Base-by-base conservation (phyloP, 208 protist genomes). In the Herpetomonas tarakana region DNA sequence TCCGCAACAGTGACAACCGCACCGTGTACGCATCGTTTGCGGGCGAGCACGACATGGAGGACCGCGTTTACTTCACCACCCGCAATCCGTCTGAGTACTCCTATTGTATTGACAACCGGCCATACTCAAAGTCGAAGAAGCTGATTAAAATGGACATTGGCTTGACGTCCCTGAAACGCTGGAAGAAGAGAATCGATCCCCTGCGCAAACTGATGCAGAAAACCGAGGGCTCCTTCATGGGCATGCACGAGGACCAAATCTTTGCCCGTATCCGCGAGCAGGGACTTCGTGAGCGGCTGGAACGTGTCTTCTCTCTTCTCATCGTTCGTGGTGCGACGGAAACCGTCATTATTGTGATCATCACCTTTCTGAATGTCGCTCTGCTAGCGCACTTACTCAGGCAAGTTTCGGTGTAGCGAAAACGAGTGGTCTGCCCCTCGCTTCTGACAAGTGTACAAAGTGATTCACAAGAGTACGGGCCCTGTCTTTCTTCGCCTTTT, bases 1-100 rank as follows among this genome's bases (percentile, higher is more conserved):
- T 94, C 41, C 78, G 81, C 16, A 70, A 91, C 38, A 68, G 75
- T 4, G 52, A 76, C 16, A 84, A 81, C 26, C 50, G 71, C n/a
- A 76, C 75, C 7, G 59, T 91, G 3, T 94, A 90, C 62, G 69
- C 79, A 19, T 87, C 83, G 11, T 89, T 80, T 39, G 83, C 87
- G 7, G 83, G 83, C 3, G 87, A 94, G 55, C 87, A 94, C 62
- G 77, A 57, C 21, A 16, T 28, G 9, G 75, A 89, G 65, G 87
- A 88, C 35, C 74, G 81, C 9, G 74, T 94, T 16, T 94, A 88
- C 73, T 90, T 90, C 57, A 89, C 82, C 0, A 91, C 85, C 7
- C 81, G 73, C 49, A 38, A 68, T 18, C 64, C 44, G 12, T 58
- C 76, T 26, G 81, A 91, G 57, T 80, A 94, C 59, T 70, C 87